Evolutionary conservation across 23 red algal species (phyloP).

Genomic region (Gracilaria vermiculophylla): DNA sequence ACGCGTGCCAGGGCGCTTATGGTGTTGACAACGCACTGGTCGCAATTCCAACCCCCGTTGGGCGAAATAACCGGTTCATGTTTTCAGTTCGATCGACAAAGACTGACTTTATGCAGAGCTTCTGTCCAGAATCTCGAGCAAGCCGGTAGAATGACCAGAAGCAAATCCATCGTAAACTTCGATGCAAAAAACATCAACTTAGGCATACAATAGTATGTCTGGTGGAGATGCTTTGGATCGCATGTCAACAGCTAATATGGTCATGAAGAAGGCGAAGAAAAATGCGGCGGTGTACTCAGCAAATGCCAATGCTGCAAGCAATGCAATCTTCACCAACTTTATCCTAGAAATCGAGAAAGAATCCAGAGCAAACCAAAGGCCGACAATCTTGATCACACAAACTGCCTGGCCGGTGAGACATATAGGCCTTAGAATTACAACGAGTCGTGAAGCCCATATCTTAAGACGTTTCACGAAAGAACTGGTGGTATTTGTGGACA

Average conservation of each 20-base stretch:
- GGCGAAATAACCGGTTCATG: too few relatives aligned
- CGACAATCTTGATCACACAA: constrained; percentile 59
- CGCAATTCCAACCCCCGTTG: too few relatives aligned
- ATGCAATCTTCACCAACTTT: constrained; percentile 37
- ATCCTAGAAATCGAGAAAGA: constrained; percentile 55
- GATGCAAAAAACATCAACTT: not conserved
- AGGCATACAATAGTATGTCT: constrained; percentile 23
- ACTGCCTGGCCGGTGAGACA: constrained; percentile 56
- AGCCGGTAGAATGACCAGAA: too few relatives aligned
- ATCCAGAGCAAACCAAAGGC: constrained; percentile 48
- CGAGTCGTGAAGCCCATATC: not conserved
- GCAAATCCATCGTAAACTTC: too few relatives aligned
- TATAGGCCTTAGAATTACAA: constrained; percentile 41
- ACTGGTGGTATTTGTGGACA: not conserved
- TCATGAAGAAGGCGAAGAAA: constrained; percentile 69
- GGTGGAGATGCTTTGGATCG: constrained; percentile 30
- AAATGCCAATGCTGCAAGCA: constrained; percentile 53
- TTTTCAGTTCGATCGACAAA: too few relatives aligned
- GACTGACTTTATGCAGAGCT: too few relatives aligned
- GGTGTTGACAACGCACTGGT: too few relatives aligned
- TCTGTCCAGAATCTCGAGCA: too few relatives aligned
- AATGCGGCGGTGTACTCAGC: constrained; percentile 56
- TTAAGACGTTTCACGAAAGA: constrained; percentile 9
- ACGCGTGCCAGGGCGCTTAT: too few relatives aligned
- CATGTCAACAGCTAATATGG: constrained; percentile 57